Evolutionary conservation across 768 basidiomycete genomes (phyloP), one percentile per base, ranked within the genome.

Genomic region (Termitomyces sp.): DNA sequence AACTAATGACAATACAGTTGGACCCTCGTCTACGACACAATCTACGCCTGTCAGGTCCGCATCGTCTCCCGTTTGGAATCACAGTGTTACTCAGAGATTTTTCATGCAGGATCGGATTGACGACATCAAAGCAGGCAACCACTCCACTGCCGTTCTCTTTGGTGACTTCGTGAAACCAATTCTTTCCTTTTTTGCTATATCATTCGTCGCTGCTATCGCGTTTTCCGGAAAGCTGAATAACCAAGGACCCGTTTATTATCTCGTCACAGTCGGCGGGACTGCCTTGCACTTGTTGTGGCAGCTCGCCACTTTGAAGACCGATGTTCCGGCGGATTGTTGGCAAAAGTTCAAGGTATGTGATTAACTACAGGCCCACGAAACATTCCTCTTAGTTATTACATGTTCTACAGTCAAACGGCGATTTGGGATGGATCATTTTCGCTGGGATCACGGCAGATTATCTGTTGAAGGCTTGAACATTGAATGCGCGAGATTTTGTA

Each of bases 41-140:
- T 60, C 23, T 61, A 61, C 37, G 56, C 45, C 9, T 63, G 56
- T n/a, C 51, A 59, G 57, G 57, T 58, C 11, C 5, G 17, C 29
- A 42, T 40, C 14, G 21, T 21, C 10, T 9, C 27, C 16, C 17
- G 14, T 45, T 58, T 16, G 21, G 25, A 25, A 37, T 32, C 25
- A n/a, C 42, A 16, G 19, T 65, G 73, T 84, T 65, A 79, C 81
- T 0, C 80, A 45, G 12, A 11, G 11, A 6, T 82, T 84, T 64
- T 81, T 77, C 17, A 79, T 79, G 65, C 73, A 84, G 73, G 83
- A 85, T 69, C 78, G 78, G 60, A 67, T 71, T 38, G 84, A 86
- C 70, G 82, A 85, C 68, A 64, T 77, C 35, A 66, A 73, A 37
- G 82, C 75, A 19, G 80, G 81, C 34, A 76, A 85, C 58, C 78